Evolutionary conservation across 2,329 filamentous ascomycete species (phyloP).

Genomic region (Pleomassaria siparia): DNA sequence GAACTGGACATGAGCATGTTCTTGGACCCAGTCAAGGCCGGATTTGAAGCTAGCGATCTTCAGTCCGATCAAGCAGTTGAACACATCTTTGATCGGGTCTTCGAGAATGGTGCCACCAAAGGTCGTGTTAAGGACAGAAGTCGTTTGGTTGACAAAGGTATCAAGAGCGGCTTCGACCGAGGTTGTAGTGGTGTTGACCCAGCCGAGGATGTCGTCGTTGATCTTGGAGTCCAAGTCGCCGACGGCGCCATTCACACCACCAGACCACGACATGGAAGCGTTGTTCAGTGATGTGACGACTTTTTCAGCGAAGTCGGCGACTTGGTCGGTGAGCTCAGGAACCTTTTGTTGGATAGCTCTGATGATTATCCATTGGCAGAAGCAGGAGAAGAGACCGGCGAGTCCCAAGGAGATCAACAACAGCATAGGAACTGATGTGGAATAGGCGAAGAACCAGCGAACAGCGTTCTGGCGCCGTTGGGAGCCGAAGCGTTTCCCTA

Average conservation of each 20-base stretch:
- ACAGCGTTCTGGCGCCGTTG: slow-evolving; percentile 68
- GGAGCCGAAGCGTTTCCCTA: slow-evolving; percentile 66
- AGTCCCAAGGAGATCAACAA: slow-evolving; percentile 82
- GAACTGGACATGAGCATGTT: slow-evolving; percentile 81
- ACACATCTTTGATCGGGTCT: slow-evolving; percentile 74
- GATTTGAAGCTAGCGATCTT: slow-evolving; percentile 84
- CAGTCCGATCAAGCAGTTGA: slow-evolving; percentile 83
- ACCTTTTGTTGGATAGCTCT: slow-evolving; percentile 72
- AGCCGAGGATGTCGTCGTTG: slow-evolving; percentile 82
- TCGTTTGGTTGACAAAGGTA: slow-evolving; percentile 76
- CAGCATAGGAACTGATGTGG: slow-evolving; percentile 81
- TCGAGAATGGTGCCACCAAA: slow-evolving; percentile 83
- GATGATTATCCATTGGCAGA: slow-evolving; percentile 81
- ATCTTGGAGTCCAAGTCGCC: slow-evolving; percentile 66
- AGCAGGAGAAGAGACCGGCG: slow-evolving; percentile 78
- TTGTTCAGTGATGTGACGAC: slow-evolving; percentile 73
- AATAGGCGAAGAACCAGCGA: slow-evolving; percentile 84
- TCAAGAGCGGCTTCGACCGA: slow-evolving; percentile 87
- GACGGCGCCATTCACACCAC: slow-evolving; percentile 73
- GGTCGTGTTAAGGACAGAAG: slow-evolving; percentile 69
- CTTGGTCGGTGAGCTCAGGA: slow-evolving; percentile 71
- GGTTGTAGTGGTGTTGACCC: slow-evolving; percentile 80
- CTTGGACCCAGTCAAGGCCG: slow-evolving; percentile 89
- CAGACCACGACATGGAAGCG: slow-evolving; percentile 75
- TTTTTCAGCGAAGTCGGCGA: slow-evolving; percentile 76